phyloP scores from a whole-genome alignment of 805 yeast species.

The Barnettozyma sp. region DNA sequence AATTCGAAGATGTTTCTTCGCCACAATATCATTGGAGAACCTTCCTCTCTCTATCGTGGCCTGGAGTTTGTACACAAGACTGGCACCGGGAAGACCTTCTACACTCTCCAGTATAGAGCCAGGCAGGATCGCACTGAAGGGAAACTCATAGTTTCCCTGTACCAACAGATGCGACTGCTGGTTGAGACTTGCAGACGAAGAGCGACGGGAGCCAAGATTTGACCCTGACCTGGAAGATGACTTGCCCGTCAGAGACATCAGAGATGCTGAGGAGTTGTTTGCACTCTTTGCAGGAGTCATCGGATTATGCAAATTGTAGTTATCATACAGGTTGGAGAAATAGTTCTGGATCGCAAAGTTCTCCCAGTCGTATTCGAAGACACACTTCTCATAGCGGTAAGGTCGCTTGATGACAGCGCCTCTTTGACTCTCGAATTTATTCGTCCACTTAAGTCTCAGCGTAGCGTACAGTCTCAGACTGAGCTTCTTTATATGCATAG shows the following conservation, averaged over 20 bases:
- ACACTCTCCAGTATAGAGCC: conserved; percentile 83
- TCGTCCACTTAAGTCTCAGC: conserved; percentile 59
- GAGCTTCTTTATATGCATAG: conserved; percentile 59
- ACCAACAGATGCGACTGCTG: conserved; percentile 35
- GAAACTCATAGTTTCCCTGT: conserved; percentile 84
- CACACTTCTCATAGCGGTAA: conserved; percentile 46
- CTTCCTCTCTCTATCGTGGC: conserved; percentile 82
- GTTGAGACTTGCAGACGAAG: conserved; percentile 21
- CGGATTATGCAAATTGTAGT: conserved; percentile 13
- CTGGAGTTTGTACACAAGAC: conserved; percentile 62
- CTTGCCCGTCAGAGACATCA: conserved; percentile 19
- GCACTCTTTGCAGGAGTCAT: conserved; percentile 14
- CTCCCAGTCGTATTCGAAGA: conserved; percentile 80
- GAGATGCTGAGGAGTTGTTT: conserved; percentile 20
- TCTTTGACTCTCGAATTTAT: conserved; percentile 40
- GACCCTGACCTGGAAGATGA: conserved; percentile 30
- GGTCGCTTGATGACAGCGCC: conserved; percentile 40
- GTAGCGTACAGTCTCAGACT: conserved; percentile 61
- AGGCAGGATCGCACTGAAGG: conserved; percentile 78
- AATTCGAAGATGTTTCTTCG: conserved; percentile 70
- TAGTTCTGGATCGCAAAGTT: conserved; percentile 46
- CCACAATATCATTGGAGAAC: conserved; percentile 54
- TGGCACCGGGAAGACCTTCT: conserved; percentile 81
- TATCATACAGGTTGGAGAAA: conserved; percentile 25
- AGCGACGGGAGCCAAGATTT: conserved; percentile 28